Base-by-base conservation (phyloP, 441 rosid species). In the Gossypium aridum region DNA sequence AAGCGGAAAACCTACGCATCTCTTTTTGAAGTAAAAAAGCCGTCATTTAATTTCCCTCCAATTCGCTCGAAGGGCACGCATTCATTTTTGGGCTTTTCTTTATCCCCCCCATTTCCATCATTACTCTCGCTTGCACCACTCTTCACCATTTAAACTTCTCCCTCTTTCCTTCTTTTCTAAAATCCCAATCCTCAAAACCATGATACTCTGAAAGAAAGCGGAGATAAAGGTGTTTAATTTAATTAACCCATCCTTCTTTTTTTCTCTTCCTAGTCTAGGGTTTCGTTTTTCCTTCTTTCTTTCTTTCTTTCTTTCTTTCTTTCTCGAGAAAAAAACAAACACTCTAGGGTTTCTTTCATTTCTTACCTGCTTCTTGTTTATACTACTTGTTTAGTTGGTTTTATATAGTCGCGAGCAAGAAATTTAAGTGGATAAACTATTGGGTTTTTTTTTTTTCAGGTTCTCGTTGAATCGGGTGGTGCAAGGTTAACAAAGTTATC, bases 1-100 rank as follows among this genome's bases (percentile, higher is more conserved):
- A 60, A 60, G 64, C 19, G 64, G 64, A 60, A 25, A 60, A 60
- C 37, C 64, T 60, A 60, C 37, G 17, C 64, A 4, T 25, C 19
- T 26, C 7, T 60, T 60, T 60, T 60, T 60, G 64, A 60, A 60
- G 64, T 22, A 22, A 57, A 57, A 57, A 2, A 56, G 25, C 61
- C 61, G 61, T 25, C 64, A 25, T 12, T 28, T 60, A 39, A 62
- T 62, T 62, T 62, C 45, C 66, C 66, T 62, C 66, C 66, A 28
- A n/a, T 12, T 62, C 17, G 10, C 26, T 6, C 43, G 7, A n/a
- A 25, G 1, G 37, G 64, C 17, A 60, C 37, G 37, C 37, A 25
- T 5, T 12, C 10, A 4, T 12, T 4, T 25, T 60, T 60, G 0
- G 1, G 4, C 25, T 13, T 25, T 25, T 13, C 37, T 60, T 60